Percentiles rank a stretch among this genome's conserved stretches.
Evolutionary conservation across 257 asterid species (phyloP).

Genomic region (Anisodus tanguticus): DNA sequence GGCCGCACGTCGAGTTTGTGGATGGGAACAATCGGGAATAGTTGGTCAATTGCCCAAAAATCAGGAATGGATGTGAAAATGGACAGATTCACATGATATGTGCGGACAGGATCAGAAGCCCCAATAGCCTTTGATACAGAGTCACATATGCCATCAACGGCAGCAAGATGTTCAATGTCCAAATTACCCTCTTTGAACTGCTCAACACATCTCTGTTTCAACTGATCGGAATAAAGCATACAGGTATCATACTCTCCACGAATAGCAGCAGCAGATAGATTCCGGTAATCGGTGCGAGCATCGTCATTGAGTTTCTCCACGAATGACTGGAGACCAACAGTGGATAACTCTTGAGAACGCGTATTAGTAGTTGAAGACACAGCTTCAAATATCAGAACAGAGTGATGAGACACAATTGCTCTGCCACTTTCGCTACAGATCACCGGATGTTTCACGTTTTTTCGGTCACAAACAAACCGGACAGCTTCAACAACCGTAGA

Average conservation of each 20-base stretch:
- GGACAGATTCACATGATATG: slow-evolving; percentile 81
- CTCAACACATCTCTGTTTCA: slow-evolving; percentile 81
- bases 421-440: slow-evolving; percentile 98
- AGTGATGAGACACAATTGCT: slow-evolving; percentile 95
- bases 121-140: slow-evolving; percentile 69
- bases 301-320: slow-evolving; percentile 64
- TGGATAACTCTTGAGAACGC: slow-evolving; percentile 50
- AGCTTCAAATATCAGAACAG: slow-evolving; percentile 78
- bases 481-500: slow-evolving; percentile 80
- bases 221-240: slow-evolving; percentile 70
- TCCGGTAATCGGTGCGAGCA: slow-evolving; percentile 62
- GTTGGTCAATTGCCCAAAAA: slow-evolving; percentile 90
- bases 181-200: slow-evolving; percentile 85
- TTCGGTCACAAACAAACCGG: slow-evolving; percentile 61
- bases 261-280: slow-evolving; percentile 65
- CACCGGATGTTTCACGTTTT: slow-evolving; percentile 74
- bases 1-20: slow-evolving; percentile 85
- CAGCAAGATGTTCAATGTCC: slow-evolving; percentile 80
- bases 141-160: slow-evolving; percentile 82
- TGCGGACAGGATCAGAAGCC: slow-evolving; percentile 58
- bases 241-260: slow-evolving; percentile 70
- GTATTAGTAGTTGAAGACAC: slow-evolving; percentile 56
- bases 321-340: slow-evolving; percentile 53
- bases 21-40: slow-evolving; percentile 88
- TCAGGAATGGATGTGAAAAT: slow-evolving; percentile 95